phyloP scores from a whole-genome alignment of 2,329 filamentous ascomycete species.

The Teratosphaeria epicoccoides region DNA sequence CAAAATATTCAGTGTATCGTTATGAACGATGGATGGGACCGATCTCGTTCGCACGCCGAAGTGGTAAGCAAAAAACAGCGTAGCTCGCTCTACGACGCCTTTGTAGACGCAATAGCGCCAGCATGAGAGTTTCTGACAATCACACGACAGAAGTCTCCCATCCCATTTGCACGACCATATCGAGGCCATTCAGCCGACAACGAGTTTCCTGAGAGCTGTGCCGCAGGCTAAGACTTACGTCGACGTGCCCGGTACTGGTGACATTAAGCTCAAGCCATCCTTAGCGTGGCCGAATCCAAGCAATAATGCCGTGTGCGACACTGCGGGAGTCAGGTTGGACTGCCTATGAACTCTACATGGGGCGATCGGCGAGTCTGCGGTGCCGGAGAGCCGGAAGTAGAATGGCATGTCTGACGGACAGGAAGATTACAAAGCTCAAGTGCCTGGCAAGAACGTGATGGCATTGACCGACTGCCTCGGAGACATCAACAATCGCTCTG shows the following conservation, averaged over 20 bases:
- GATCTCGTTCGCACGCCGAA: neutral
- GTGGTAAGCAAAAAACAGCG: neutral
- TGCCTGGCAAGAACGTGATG: constrained; percentile 31
- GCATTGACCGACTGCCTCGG: constrained; percentile 36
- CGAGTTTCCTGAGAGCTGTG: constrained; percentile 11
- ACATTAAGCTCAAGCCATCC: neutral
- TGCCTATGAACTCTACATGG: constrained; percentile 44
- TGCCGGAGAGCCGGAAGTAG: no score
- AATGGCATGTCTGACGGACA: neutral
- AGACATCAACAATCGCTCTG: constrained; percentile 38
- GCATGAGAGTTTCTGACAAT: neutral
- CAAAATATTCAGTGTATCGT: neutral
- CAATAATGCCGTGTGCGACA: constrained; percentile 20
- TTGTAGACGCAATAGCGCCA: no score
- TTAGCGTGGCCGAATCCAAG: neutral
- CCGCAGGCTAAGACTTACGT: neutral
- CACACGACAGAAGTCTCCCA: constrained; percentile 35
- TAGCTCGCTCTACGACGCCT: no score
- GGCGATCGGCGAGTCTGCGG: constrained; percentile 30
- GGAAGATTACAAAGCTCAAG: constrained; percentile 36
- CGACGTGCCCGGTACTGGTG: neutral
- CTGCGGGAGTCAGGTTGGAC: constrained; percentile 39
- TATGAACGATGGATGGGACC: constrained; percentile 3
- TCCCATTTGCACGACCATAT: constrained; percentile 43
- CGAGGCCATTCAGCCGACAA: constrained; percentile 49